Base-by-base conservation (phyloP, 1,284 basidiomycete species). In the Mycosarcoma maydis region DNA sequence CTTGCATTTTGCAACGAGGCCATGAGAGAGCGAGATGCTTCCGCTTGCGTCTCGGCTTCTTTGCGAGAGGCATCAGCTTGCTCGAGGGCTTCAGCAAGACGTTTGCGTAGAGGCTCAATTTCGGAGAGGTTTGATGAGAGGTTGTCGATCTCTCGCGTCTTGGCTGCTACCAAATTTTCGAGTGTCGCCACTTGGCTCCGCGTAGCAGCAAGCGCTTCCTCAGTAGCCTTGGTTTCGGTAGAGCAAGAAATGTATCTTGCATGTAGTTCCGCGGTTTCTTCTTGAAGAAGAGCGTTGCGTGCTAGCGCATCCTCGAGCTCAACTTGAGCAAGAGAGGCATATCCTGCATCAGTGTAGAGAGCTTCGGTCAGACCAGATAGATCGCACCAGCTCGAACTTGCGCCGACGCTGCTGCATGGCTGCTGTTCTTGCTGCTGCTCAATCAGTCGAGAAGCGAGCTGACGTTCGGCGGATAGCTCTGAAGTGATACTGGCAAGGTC, bases 1-100 rank as follows among this genome's bases (percentile, higher is more conserved):
- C 57, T 23, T 6, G 67, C 57, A n/a, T 65, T 65, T 17, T 54
- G 53, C 16, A 70, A 39, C 8, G 67, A 65, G 4, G 61, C 39
- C 3, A 45, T 32, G 27, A 64, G 27, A 7, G 53, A 40, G 43
- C 57, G 52, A 14, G 40, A 40, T 7, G 67, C 53, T 30, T 70
- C 67, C 9, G 41, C n/a, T 17, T 69, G 58, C 2, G 11, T 6
- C 6, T 54, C 38, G 2, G 55, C 54, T 27, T 69, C 59, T 19
- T 44, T 53, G 24, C 42, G 43, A 4, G 61, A 56, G 3, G 49
- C 30, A 4, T 24, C 20, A 6, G 53, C 46, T 23, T 65, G 57
- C 1, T 59, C 41, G 2, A 26, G 50, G n/a, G 61, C 61, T 8
- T 40, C 20, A 3, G 50, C 45, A n/a, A 65, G 56, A 7, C 47